Conservation (phyloP, 495 filamentous ascomycete genomes). For the Aspergillus ostianus region DNA sequence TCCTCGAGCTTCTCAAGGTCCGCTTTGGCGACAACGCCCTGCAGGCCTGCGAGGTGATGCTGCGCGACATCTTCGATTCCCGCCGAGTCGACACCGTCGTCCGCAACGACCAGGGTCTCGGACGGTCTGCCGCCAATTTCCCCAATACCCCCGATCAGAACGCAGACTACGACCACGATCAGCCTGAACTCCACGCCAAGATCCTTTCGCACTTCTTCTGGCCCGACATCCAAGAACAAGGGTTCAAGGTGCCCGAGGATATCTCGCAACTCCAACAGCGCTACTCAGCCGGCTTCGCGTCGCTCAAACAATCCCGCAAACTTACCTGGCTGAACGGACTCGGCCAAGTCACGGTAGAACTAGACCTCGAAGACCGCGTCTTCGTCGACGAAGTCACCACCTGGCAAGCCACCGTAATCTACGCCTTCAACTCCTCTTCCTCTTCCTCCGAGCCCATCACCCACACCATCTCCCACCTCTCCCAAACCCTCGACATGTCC, state of each 20-base stretch:
- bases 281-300: constrained; percentile 77
- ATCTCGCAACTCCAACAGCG: constrained; percentile 61
- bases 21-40: constrained; percentile 82
- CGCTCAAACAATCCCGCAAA: constrained; percentile 75
- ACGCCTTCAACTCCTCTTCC: constrained; percentile 65
- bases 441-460: constrained; percentile 32
- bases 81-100: constrained; percentile 66
- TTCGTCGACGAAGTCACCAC: constrained; percentile 73
- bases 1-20: constrained; percentile 83
- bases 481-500: constrained; percentile 68
- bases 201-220: constrained; percentile 94
- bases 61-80: constrained; percentile 89
- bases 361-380: constrained; percentile 79
- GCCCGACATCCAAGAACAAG: constrained; percentile 77
- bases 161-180: constrained; percentile 6
- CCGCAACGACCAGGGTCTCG: constrained; percentile 45
- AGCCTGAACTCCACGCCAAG: constrained; percentile 66
- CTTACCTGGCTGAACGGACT: constrained; percentile 83
- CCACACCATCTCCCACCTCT: constrained; percentile 62
- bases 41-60: constrained; percentile 95
- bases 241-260: constrained; percentile 65
- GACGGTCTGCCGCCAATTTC: constrained; percentile 4
- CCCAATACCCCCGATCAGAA: constrained; percentile 2
- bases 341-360: constrained; percentile 74
- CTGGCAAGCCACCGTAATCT: constrained; percentile 87